These are phyloP conservation scores for Chenopodium berlandieri DNA, from an alignment of 148 eudicot species.

Conservation along the genomic window DNA sequence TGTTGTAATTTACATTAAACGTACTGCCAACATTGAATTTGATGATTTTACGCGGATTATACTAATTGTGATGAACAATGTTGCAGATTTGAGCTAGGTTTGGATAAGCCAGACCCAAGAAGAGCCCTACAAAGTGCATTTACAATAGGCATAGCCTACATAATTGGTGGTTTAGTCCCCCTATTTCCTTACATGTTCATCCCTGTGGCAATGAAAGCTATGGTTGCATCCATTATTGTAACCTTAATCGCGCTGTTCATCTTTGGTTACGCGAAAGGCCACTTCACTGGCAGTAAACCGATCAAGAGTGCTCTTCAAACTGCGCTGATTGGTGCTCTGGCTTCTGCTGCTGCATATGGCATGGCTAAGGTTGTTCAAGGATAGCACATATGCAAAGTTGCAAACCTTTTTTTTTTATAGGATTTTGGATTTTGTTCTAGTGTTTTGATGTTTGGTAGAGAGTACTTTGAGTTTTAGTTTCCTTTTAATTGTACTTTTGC, in stretches of 20 bases:
- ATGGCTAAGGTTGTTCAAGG: slow-evolving; percentile 83
- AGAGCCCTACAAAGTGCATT: slow-evolving; percentile 87
- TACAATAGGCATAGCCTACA: slow-evolving; percentile 78
- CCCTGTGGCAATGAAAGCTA: slow-evolving; percentile 48
- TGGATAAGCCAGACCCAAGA: slow-evolving; percentile 95
- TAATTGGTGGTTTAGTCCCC: slow-evolving; percentile 79
- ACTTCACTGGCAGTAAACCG: slow-evolving; percentile 68
- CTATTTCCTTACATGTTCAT: slow-evolving; percentile 82
- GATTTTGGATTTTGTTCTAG: background rate
- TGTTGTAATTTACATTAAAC: no score
- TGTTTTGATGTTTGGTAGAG: background rate
- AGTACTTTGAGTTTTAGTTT: background rate
- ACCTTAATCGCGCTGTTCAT: slow-evolving; percentile 70
- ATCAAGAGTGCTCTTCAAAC: slow-evolving; percentile 72
- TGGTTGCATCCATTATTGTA: slow-evolving; percentile 54
- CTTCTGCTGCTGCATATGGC: slow-evolving; percentile 94
- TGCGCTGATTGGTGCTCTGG: slow-evolving; percentile 81
- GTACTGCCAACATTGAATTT: background rate
- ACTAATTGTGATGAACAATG: background rate
- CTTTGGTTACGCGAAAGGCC: slow-evolving; percentile 85
- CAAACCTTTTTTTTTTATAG: background rate
- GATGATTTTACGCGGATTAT: background rate
- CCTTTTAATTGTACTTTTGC: background rate
- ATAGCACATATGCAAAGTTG: background rate
- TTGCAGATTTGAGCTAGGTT: slow-evolving; percentile 86